Conservation (phyloP, 768 basidiomycete species). For the Zangia roseola region DNA sequence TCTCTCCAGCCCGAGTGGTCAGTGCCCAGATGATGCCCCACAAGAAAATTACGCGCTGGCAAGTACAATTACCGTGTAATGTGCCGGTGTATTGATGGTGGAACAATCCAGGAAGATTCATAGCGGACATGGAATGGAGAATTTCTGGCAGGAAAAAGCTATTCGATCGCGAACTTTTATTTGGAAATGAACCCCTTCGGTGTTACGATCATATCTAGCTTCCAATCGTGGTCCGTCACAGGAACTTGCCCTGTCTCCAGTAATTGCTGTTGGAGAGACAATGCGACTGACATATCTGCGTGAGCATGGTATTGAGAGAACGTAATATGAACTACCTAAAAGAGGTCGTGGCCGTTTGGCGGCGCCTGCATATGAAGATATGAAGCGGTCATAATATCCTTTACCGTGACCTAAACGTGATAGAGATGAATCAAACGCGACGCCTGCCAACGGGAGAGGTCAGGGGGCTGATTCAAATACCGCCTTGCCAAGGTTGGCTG, state of each 20-base stretch:
- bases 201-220: constrained; percentile 59
- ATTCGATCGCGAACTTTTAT: constrained; percentile 18
- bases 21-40: constrained; percentile 3
- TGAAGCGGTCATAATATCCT: constrained; percentile 79
- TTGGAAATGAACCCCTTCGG: constrained; percentile 37
- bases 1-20: constrained; percentile 36
- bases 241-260: constrained; percentile 53
- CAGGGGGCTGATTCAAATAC: constrained; percentile 5
- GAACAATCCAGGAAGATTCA: constrained; percentile 13
- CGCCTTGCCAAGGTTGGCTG: constrained; percentile 4
- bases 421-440: constrained; percentile 70
- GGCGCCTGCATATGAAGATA: constrained; percentile 48
- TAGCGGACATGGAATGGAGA: constrained; percentile 26
- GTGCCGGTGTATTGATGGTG: constrained; percentile 9
- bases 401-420: constrained; percentile 80
- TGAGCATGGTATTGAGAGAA: constrained; percentile 14
- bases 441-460: constrained; percentile 41
- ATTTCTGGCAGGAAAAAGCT: constrained; percentile 18
- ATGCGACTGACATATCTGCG: constrained; percentile 46
- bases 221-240: constrained; percentile 57
- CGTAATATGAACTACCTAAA: constrained; percentile 47
- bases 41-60: constrained; percentile 27
- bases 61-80: constrained; percentile 24
- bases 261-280: constrained; percentile 64
- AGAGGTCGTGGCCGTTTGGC: constrained; percentile 48